Percentiles rank a stretch among this genome's conserved stretches.
Conservation (phyloP, 2,329 filamentous ascomycete species). For the Emergomyces africanus region DNA sequence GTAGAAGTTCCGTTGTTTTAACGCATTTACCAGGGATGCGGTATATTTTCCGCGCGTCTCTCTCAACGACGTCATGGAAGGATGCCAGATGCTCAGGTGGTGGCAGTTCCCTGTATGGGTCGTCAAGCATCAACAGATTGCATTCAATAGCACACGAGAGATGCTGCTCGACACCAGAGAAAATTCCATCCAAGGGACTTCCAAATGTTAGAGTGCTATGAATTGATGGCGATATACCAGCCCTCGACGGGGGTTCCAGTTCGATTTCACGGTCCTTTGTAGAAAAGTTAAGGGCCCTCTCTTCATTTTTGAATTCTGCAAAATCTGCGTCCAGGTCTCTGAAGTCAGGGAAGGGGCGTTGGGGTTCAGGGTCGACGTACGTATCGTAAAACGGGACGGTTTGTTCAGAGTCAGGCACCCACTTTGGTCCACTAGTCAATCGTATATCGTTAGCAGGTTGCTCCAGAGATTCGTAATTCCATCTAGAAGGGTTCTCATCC, state of each 20-base stretch:
- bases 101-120: background rate
- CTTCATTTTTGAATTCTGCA: background rate
- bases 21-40: background rate
- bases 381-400: background rate
- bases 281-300: background rate
- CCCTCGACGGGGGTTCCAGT: constrained; percentile 11
- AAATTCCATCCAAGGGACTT: constrained; percentile 8
- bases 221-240: background rate
- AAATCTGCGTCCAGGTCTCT: background rate
- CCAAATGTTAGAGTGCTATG: constrained; percentile 7
- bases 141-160: constrained; percentile 9
- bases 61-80: background rate
- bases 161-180: constrained; percentile 16
- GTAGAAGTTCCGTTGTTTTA: background rate
- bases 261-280: constrained; percentile 11
- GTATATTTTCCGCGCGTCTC: background rate
- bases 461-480: constrained; percentile 2
- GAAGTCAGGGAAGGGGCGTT: background rate
- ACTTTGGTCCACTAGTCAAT: constrained; percentile 6
- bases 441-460: constrained; percentile 6
- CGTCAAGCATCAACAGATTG: constrained; percentile 5
- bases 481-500: constrained; percentile 5
- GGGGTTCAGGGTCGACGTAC: background rate
- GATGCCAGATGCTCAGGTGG: background rate
- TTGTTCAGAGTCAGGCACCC: constrained; percentile 7